Evolutionary conservation across 495 filamentous ascomycete genomes (phyloP), one percentile per base, ranked within the genome.

Genomic region (Hypoxylon fragiforme): DNA sequence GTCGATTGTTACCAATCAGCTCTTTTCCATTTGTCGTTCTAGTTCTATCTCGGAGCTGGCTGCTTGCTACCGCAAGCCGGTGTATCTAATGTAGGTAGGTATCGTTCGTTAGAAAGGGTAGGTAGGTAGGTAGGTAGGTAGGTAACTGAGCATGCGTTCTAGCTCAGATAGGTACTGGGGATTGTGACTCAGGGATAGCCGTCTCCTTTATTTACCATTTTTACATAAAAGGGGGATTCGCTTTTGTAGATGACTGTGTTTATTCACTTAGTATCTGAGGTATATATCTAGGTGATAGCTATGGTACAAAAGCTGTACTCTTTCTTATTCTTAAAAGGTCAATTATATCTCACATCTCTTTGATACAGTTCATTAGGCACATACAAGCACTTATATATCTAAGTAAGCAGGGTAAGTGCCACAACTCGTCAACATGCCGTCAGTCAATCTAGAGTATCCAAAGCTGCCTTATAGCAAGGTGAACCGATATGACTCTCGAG

Each of bases 401-500:
- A n/a, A n/a, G n/a, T n/a, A n/a, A n/a, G n/a, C n/a, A n/a, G n/a
- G n/a, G n/a, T n/a, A n/a, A n/a, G n/a, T n/a, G n/a, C n/a, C n/a
- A 18, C n/a, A 32, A n/a, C 4, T 35, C 39, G 14, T 44, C 67
- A 73, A 64, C 5, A 82, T 81, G 78, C 70, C 76, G 38, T 66
- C 69, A 16, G 57, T 67, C 24, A 66, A 74, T 7, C 75, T 90
- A 20, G 79, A 84, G 44, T 92, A 91, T 48, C 87, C 88, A 20
- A 85, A 82, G 61, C 75, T 78, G 47, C 62, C 75, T 16, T 77
- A 77, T 49, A 91, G 86, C 71, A 92, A 83, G 20, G 82, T 90
- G 42, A 88, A 89, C 60, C 82, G 89, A 14, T 81, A 86, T 50
- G 80, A 82, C 57, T 71, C 83, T 53, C 78, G 84, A 70, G 88